phyloP scores from a whole-genome alignment of 2,329 filamentous ascomycete species.

The Arthroderma sp. region DNA sequence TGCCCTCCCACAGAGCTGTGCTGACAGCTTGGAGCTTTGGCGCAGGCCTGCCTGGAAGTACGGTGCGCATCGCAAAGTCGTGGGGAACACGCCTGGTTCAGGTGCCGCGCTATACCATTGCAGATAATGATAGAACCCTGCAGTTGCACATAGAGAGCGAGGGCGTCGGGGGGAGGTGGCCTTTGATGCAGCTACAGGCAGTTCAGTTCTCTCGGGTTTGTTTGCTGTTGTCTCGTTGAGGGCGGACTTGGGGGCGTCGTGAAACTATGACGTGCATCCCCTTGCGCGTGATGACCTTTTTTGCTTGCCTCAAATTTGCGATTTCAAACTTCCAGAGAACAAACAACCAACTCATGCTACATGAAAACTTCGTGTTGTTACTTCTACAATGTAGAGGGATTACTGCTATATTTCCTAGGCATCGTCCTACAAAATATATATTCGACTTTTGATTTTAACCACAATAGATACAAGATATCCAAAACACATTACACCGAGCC shows the following conservation, averaged over 20 bases:
- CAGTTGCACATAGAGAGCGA: neutral
- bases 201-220: neutral
- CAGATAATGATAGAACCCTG: neutral
- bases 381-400: neutral
- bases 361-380: neutral
- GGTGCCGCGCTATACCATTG: slow-evolving; percentile 14
- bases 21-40: slow-evolving; percentile 65
- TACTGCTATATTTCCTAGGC: neutral
- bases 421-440: neutral
- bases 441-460: neutral
- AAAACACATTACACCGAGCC: neutral
- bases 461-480: neutral
- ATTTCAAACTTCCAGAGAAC: neutral
- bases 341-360: neutral
- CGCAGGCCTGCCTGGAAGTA: slow-evolving; percentile 68
- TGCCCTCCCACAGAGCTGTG: slow-evolving; percentile 59
- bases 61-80: slow-evolving; percentile 55
- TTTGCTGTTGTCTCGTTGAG: neutral
- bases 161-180: neutral
- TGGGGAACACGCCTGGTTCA: slow-evolving; percentile 11
- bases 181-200: neutral
- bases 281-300: neutral
- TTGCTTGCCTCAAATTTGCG: neutral
- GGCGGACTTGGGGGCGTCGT: neutral
- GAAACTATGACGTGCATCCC: neutral